Base-by-base conservation (phyloP, 1,284 basidiomycete species). In the Cutaneotrichosporon sp. region DNA sequence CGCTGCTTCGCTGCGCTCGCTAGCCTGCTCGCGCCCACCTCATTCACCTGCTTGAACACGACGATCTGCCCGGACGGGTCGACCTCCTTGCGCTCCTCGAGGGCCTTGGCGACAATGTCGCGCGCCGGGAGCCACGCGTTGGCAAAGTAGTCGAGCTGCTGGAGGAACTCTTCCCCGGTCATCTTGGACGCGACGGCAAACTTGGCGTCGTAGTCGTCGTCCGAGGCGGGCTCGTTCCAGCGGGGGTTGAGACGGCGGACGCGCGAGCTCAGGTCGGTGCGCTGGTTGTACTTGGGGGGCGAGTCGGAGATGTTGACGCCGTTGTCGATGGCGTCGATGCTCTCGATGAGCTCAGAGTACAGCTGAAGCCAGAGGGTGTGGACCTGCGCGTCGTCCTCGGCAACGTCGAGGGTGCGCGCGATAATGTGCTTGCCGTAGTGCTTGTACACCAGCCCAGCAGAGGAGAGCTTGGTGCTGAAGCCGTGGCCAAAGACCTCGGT, bases 361-460 rank as follows among this genome's bases (percentile, higher is more conserved):
- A 98, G 67, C 79, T 95, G 97, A 64, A 92, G 80, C 89, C 90
- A 97, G 16, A 99, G 81, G 7, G 84, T 83, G 52, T 87, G 82
- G 49, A 95, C 85, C 60, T 85, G 87, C 3, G 84, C 79, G 70
- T 91, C 86, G 11, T 86, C 81, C 27, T 77, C 66, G 3, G 84
- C 68, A 29, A 88, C 67, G 18, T 85, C 81, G 25, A 87, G 82
- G 56, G 84, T 81, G 59, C 84, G 84, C 4, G 90, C 84, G 62
- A 99, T 88, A 69, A 98, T 89, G 68, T 94, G 87, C 73, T 88
- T 86, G 24, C 95, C 97, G 74, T 92, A 99, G 80, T 99, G 95
- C 92, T 97, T 97, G 86, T 95, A 97, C 27, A 99, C 86, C 59
- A 99, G 82, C 14, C 95, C 95, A 3, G 95, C 95, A 18, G 91